Base-by-base conservation (phyloP, 2,329 filamentous ascomycete genomes). In the Aspergillus luchuensis region DNA sequence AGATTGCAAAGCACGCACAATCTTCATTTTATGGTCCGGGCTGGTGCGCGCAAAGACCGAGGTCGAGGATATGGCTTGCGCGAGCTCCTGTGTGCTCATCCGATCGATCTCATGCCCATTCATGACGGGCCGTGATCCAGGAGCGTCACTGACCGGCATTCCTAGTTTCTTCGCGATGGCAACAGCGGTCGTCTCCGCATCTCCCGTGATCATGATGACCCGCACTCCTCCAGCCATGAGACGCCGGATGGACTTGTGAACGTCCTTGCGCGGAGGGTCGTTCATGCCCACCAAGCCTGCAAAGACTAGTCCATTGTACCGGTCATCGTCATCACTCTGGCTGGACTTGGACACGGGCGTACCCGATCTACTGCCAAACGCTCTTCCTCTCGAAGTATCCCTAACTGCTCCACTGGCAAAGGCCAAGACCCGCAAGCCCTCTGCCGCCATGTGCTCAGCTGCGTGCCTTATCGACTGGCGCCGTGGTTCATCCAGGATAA, bases 161-260 rank as follows among this genome's bases (percentile, higher is more conserved):
- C 95, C 95, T n/a, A 99, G 84, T 72, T 97, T 94, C 76, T 86
- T 91, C 30, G 91, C 95, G 73, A 99, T 98, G 0, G 95, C 95
- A 49, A 97, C 83, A 2, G 95, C 95, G 2, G 95, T 99, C 1
- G 92, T 92, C 74, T 98, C 92, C 15, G 95, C 92, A 75, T 99
- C 95, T 60, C 95, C 95, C 8, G 95, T 99, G 67, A 99, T 98
- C 95, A 99, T 99, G 69, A 99, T 96, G 51, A 99, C 91, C 75
- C 92, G 95, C 64, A 99, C 95, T 41, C 94, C 94, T 57, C 95
- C 95, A 52, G 92, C 88, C 89, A 98, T 94, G 58, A 99, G 81
- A 63, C 90, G 89, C 67, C 91, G 86, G 67, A 99, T 97, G 5
- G 94, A 92, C 64, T 89, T 89, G 67, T 92, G 90, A 8, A 99